Evolutionary conservation across 306 rosid species (phyloP).

Genomic region (Citrullus colocynthis): DNA sequence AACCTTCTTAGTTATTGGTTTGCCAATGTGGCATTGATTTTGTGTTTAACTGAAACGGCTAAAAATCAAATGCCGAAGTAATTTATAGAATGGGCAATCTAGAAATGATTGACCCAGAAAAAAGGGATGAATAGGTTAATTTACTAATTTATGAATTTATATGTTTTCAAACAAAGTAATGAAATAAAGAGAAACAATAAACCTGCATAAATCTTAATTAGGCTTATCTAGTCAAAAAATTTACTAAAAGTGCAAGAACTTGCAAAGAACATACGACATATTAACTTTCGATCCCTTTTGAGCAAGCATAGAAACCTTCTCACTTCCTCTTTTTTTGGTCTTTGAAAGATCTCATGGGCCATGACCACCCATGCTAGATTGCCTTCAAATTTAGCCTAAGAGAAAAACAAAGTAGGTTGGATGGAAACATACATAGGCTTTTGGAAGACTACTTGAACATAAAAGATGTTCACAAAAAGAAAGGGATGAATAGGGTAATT

Average conservation of each 20-base stretch:
- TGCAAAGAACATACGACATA: too few species aligned
- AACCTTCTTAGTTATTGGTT: neutral
- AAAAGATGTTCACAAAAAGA: too few species aligned
- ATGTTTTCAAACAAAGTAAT: neutral
- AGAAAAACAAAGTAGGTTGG: neutral
- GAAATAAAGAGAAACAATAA: neutral
- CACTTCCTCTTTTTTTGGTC: neutral
- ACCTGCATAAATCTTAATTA: neutral
- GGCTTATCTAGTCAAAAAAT: neutral
- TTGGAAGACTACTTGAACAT: too few species aligned
- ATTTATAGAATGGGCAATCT: neutral
- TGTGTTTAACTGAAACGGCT: neutral
- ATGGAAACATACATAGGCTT: neutral
- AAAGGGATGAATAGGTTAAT: neutral
- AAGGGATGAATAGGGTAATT: neutral
- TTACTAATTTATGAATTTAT: neutral
- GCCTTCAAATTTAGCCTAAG: neutral
- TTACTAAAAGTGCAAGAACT: neutral
- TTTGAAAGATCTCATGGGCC: neutral
- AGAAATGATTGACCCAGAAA: neutral
- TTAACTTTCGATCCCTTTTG: neutral
- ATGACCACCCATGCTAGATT: neutral
- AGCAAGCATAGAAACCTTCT: neutral
- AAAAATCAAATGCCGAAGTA: neutral
- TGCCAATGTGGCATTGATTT: neutral